These are phyloP conservation scores for Eustoma russellianum DNA, from an alignment of 257 asterid species.

Conservation along the genomic window DNA sequence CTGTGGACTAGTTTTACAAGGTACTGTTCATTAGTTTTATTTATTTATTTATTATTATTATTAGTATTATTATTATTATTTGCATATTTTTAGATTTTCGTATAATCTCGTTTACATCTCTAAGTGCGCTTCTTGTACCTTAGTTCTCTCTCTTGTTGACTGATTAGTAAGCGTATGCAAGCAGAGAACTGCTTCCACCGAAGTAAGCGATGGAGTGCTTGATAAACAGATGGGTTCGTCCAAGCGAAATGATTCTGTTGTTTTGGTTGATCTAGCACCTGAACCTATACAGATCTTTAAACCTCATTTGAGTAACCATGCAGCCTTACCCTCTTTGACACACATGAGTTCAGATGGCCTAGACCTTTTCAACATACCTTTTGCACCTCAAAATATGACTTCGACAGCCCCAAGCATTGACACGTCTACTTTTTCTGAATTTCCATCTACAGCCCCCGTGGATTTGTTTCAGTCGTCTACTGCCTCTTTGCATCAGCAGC, in stretches of 20 bases:
- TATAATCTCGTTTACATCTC: background rate
- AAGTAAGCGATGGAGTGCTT: constrained; percentile 56
- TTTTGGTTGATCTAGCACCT: constrained; percentile 20
- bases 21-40: no score
- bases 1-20: no score
- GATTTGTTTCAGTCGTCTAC: constrained; percentile 35
- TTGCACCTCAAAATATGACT: constrained; percentile 23
- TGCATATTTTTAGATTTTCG: no score
- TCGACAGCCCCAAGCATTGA: constrained; percentile 23
- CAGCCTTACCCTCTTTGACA: constrained; percentile 23
- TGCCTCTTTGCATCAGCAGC: constrained; percentile 25
- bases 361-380: constrained; percentile 45
- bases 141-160: background rate
- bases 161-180: constrained; percentile 18
- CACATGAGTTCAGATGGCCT: constrained; percentile 23
- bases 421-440: constrained; percentile 29
- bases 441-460: constrained; percentile 26
- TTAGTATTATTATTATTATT: no score
- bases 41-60: no score
- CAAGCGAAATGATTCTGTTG: constrained; percentile 21
- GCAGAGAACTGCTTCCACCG: constrained; percentile 54
- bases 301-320: constrained; percentile 15
- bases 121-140: background rate
- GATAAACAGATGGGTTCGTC: constrained; percentile 42
- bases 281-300: constrained; percentile 31